Percentiles rank a stretch among this genome's conserved stretches.
These are phyloP conservation scores for Mortierella sp. DNA, from an alignment of 371 early-diverging fungal genomes.

Conservation along the genomic window DNA sequence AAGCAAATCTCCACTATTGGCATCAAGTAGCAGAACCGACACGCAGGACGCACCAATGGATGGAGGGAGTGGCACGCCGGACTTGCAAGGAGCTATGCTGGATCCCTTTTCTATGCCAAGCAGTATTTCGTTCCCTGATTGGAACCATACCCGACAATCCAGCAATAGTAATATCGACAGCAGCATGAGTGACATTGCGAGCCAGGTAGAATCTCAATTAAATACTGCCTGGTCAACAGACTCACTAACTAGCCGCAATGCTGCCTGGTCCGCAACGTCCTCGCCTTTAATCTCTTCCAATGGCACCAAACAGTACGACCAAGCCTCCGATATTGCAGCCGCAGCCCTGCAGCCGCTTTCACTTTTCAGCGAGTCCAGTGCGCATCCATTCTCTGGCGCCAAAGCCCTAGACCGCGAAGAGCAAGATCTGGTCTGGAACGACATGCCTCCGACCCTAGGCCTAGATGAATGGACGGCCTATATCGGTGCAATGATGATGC, in stretches of 20 bases:
- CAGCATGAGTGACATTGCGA: background rate
- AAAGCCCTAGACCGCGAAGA: constrained; percentile 18
- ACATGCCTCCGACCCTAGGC: constrained; percentile 55
- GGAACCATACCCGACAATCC: constrained; percentile 8
- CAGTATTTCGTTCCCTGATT: constrained; percentile 41
- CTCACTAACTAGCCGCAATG: constrained; percentile 11
- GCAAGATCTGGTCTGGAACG: constrained; percentile 48
- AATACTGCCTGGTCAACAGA: constrained; percentile 27
- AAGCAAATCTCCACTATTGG: background rate
- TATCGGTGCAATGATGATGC: constrained; percentile 54
- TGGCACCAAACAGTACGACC: background rate
- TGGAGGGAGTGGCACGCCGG: background rate
- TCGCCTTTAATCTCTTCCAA: constrained; percentile 3
- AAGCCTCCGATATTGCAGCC: background rate
- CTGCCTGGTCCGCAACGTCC: constrained; percentile 9
- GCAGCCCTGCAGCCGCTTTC: background rate
- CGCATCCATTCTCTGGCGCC: background rate
- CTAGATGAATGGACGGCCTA: constrained; percentile 56
- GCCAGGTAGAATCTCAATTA: background rate
- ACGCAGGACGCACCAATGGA: no score
- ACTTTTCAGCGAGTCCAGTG: background rate
- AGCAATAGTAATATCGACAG: background rate
- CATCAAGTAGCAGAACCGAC: background rate
- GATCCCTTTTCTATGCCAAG: constrained; percentile 55
- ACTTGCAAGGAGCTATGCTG: constrained; percentile 38